A percentile compares a stretch with the other conserved stretches of the same genome.
Conservation (phyloP, 139 green algal species). For the Raphidocelis subcapitata region DNA sequence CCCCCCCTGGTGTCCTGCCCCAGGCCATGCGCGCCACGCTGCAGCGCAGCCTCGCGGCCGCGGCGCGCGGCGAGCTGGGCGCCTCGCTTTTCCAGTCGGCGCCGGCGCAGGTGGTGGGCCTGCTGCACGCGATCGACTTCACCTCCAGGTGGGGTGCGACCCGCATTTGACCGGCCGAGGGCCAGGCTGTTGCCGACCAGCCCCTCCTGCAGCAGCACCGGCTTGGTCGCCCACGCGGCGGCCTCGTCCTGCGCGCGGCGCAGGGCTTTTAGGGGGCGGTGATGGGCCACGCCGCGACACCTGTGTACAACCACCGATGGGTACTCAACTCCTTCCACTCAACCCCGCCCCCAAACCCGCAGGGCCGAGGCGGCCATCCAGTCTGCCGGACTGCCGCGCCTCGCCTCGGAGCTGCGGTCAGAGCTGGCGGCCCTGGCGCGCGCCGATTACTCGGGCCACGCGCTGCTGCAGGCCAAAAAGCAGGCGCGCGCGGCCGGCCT, state of each 20-base stretch:
- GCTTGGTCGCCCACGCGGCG: too few relatives aligned
- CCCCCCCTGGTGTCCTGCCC: too few relatives aligned
- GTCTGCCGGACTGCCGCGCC: conserved; percentile 29
- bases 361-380: conserved; percentile 47
- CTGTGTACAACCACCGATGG: too few relatives aligned
- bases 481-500: conserved; percentile 42
- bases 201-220: too few relatives aligned
- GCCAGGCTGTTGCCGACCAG: too few relatives aligned
- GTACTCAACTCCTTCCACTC: too few relatives aligned
- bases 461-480: conserved; percentile 79
- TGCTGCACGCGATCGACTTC: conserved; percentile 65
- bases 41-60: conserved; percentile 35
- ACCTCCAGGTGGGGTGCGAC: conserved; percentile 59
- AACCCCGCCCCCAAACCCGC: background rate
- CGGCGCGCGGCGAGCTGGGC: conserved; percentile 16
- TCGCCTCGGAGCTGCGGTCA: conserved; percentile 40
- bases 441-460: conserved; percentile 51
- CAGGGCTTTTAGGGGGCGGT: too few relatives aligned
- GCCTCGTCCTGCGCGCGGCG: too few relatives aligned
- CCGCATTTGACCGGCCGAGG: too few relatives aligned
- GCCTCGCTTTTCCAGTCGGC: background rate
- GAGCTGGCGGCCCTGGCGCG: conserved; percentile 61
- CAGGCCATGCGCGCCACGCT: conserved; percentile 45
- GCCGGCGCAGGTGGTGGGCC: conserved; percentile 58
- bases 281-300: too few relatives aligned